phyloP scores from a whole-genome alignment of 2,329 filamentous ascomycete genomes.

The Sordariomycetes sp. region DNA sequence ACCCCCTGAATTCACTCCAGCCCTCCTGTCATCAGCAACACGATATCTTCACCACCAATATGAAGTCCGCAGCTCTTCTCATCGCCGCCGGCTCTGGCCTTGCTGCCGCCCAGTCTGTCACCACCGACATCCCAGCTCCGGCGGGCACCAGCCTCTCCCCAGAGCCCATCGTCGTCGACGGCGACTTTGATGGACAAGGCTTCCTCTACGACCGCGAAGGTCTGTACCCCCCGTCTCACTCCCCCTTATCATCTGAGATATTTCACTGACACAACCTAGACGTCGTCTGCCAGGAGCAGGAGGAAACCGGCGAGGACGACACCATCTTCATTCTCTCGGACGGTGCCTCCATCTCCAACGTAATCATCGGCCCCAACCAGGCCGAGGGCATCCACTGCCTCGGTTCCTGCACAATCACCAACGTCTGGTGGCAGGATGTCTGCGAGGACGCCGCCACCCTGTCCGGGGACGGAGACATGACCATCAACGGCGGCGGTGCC shows the following conservation, averaged over 20 bases:
- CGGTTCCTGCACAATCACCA: constrained; percentile 31
- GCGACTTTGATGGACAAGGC: constrained; percentile 2
- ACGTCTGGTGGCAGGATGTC: constrained; percentile 34
- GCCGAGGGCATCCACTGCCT: constrained; percentile 42
- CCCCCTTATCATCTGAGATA: background rate
- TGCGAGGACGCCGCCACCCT: constrained; percentile 30
- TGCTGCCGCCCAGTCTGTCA: constrained; percentile 1
- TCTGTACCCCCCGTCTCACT: background rate
- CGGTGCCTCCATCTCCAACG: constrained; percentile 40
- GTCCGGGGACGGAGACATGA: constrained; percentile 21
- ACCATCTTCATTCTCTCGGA: constrained; percentile 43
- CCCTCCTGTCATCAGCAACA: no score
- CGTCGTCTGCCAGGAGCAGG: constrained; percentile 14
- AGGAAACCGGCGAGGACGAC: constrained; percentile 13
- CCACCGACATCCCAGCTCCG: background rate
- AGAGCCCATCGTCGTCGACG: constrained; percentile 1
- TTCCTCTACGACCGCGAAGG: constrained; percentile 5
- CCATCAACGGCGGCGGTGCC: constrained; percentile 31
- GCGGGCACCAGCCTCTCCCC: constrained; percentile 3
- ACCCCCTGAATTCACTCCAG: no score
- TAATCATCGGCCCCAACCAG: constrained; percentile 42
- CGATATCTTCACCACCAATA: background rate
- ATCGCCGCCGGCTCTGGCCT: constrained; percentile 1
- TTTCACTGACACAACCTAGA: background rate
- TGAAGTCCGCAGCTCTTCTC: constrained; percentile 2